These are phyloP conservation scores for Wickerhamomyces alni DNA, from an alignment of 805 yeast species.

Conservation along the genomic window DNA sequence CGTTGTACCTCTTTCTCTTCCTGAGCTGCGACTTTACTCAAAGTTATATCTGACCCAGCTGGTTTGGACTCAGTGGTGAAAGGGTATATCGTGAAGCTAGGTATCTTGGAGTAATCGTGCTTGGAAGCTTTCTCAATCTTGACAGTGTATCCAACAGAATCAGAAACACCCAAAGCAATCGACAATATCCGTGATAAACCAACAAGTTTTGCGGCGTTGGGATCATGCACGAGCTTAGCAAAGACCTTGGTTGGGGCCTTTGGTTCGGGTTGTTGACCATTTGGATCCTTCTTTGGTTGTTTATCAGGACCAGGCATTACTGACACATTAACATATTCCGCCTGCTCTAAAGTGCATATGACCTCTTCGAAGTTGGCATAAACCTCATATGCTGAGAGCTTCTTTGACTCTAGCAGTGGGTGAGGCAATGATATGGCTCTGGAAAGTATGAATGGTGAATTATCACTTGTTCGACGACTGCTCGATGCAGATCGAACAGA, in stretches of 20 bases:
- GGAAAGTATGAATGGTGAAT: constrained; percentile 33
- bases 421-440: constrained; percentile 58
- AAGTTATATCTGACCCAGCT: constrained; percentile 26
- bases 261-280: constrained; percentile 6
- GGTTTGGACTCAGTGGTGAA: constrained; percentile 32
- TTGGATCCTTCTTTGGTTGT: constrained; percentile 4
- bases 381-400: constrained; percentile 31
- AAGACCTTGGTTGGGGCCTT: constrained; percentile 26
- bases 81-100: constrained; percentile 48
- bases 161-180: constrained; percentile 47
- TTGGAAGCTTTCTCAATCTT: constrained; percentile 39
- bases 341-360: constrained; percentile 26
- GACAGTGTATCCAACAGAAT: constrained; percentile 46
- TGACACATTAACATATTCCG: constrained; percentile 44
- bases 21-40: constrained; percentile 16
- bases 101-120: constrained; percentile 26
- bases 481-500: constrained; percentile 20
- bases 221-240: constrained; percentile 43
- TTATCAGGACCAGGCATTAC: constrained; percentile 47
- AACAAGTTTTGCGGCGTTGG: constrained; percentile 31
- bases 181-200: constrained; percentile 52
- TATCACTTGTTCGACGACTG: constrained; percentile 17
- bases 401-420: constrained; percentile 23
- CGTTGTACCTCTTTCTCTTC: constrained; percentile 17
- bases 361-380: constrained; percentile 39